A percentile compares a stretch with the other conserved stretches of the same genome.
These are phyloP conservation scores for Saccharomycopsis capsularis DNA, from an alignment of 805 yeast genomes.

Conservation along the genomic window DNA sequence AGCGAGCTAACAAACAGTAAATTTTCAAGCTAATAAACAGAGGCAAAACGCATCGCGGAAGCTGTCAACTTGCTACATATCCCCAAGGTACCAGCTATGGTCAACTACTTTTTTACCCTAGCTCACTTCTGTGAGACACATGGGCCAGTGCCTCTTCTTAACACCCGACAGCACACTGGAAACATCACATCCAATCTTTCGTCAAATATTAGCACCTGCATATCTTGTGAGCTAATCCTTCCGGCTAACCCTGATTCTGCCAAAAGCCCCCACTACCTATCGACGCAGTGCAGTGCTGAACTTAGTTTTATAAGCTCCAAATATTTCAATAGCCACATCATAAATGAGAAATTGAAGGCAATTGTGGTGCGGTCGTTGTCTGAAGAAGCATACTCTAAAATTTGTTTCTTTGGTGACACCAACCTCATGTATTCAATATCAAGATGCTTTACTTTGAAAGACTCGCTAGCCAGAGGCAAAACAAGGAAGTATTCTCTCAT, in stretches of 20 bases:
- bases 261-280: neutral
- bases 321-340: conserved; percentile 1
- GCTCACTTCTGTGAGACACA: conserved; percentile 22
- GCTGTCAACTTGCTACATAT: no score
- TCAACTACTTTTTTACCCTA: conserved; percentile 17
- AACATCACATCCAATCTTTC: neutral
- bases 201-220: neutral
- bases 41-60: neutral
- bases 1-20: no score
- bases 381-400: conserved; percentile 19
- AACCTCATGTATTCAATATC: conserved; percentile 17
- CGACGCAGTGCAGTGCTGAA: neutral
- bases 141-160: conserved; percentile 19
- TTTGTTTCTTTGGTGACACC: conserved; percentile 19
- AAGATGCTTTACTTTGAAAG: conserved; percentile 13
- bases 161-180: conserved; percentile 11
- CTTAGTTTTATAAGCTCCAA: conserved; percentile 1
- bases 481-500: conserved; percentile 17
- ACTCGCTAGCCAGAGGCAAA: conserved; percentile 18
- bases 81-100: no score
- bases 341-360: conserved; percentile 11
- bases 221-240: conserved; percentile 11
- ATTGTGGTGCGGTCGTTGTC: conserved; percentile 15
- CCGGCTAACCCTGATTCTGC: neutral
- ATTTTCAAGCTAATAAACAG: no score